Conservation (phyloP, 306 rosid genomes). For the Pyrus pyrifolia region DNA sequence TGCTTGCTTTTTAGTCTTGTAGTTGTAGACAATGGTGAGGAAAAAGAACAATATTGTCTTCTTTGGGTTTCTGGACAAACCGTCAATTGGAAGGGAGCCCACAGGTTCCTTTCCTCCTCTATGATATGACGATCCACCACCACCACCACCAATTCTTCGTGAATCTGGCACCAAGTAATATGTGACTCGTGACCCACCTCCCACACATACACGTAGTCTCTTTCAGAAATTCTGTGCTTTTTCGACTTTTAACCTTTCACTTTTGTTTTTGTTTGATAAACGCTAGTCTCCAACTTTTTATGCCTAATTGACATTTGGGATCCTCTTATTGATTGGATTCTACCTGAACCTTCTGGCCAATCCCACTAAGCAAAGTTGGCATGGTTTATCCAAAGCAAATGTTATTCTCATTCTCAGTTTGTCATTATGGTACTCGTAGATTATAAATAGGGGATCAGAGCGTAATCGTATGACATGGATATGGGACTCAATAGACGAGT, state of each 20-base stretch:
- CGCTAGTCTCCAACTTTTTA: background rate
- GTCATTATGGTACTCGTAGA: background rate
- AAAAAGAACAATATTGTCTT: constrained; percentile 17
- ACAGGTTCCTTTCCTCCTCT: background rate
- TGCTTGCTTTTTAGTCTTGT: no score
- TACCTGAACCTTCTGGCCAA: background rate
- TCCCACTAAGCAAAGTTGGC: background rate
- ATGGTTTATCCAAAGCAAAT: no score
- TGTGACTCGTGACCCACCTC: constrained; percentile 7
- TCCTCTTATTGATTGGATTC: background rate
- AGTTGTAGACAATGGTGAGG: no score
- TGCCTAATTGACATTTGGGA: background rate
- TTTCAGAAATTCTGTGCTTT: background rate
- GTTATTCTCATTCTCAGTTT: background rate
- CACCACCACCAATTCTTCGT: background rate
- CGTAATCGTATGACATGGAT: background rate
- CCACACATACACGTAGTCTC: background rate
- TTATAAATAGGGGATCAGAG: background rate
- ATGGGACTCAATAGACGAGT: background rate
- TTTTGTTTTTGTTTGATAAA: background rate
- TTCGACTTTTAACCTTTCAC: background rate
- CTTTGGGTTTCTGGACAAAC: background rate
- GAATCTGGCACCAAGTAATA: constrained; percentile 6
- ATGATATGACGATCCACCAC: background rate
- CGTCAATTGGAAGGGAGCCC: background rate